Evolutionary conservation across 352 stramenopile species (phyloP).

Genomic region (Aphanomyces stellatus): DNA sequence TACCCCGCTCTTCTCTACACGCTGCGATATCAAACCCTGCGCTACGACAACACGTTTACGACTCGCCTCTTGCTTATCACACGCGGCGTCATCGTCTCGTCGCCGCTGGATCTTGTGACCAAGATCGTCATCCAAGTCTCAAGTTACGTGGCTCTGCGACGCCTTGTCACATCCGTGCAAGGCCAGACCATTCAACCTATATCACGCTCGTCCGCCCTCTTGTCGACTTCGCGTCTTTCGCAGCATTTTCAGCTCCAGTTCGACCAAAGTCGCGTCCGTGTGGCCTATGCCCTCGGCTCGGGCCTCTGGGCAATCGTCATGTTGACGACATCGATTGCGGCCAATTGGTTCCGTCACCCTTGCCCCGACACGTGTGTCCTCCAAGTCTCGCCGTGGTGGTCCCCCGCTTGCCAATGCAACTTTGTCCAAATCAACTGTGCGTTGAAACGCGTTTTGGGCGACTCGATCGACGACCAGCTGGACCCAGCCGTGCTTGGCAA

Average conservation of each 20-base stretch:
- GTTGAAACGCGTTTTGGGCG: not conserved
- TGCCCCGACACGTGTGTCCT: conserved; percentile 10
- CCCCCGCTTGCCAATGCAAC: not conserved
- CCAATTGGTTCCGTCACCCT: not conserved
- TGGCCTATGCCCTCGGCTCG: not conserved
- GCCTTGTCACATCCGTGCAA: not conserved
- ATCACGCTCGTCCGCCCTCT: not conserved
- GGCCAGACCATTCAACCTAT: not conserved
- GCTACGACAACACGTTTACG: not conserved
- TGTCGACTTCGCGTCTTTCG: not conserved
- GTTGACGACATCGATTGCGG: not conserved
- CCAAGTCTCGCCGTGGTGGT: not conserved
- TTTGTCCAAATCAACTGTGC: conserved; percentile 13
- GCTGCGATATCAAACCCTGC: not conserved
- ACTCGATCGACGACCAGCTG: not conserved
- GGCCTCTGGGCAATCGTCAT: not conserved
- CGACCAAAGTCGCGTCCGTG: not conserved
- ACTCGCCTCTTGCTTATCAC: conserved; percentile 1
- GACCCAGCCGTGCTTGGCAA: not conserved
- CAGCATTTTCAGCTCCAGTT: not conserved
- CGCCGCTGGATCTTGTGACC: not conserved
- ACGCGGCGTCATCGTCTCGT: conserved; percentile 10
- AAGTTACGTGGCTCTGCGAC: not conserved
- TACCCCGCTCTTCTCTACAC: not conserved
- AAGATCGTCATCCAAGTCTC: not conserved